Percentiles rank a stretch among this genome's conserved stretches.
phyloP scores from a whole-genome alignment of 352 stramenopile genomes.

The Phytopythium cucurbitacearum region DNA sequence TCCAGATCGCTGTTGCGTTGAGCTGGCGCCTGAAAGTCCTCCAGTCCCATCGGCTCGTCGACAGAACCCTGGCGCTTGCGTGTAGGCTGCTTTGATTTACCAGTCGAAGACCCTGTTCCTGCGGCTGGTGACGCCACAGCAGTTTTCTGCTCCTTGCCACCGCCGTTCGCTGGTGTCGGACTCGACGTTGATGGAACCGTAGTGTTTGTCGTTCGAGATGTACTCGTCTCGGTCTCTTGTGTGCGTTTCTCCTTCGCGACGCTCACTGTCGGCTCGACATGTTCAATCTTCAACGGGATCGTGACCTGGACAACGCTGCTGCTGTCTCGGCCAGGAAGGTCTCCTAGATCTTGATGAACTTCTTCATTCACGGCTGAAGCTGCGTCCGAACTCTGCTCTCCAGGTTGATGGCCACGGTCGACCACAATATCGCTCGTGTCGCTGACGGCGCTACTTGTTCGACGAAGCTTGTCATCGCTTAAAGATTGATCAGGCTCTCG shows the following conservation, averaged over 20 bases:
- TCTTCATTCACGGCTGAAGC: conserved; percentile 1
- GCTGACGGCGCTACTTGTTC: conserved; percentile 10
- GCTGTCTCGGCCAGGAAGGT: conserved; percentile 44
- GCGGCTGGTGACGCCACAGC: too few relatives aligned
- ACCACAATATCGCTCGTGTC: conserved; percentile 34
- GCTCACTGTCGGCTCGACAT: conserved; percentile 15
- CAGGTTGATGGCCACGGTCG: too few relatives aligned
- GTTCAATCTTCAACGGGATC: conserved; percentile 38
- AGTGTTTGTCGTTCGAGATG: too few relatives aligned
- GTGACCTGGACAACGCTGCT: conserved; percentile 26
- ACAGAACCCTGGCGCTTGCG: conserved; percentile 13
- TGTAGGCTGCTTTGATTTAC: neutral
- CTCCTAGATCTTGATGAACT: conserved; percentile 28
- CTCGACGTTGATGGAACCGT: too few relatives aligned
- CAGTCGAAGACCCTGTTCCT: too few relatives aligned
- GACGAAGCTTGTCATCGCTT: neutral
- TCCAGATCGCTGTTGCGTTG: conserved; percentile 53
- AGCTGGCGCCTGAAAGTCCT: conserved; percentile 76
- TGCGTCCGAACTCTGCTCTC: neutral
- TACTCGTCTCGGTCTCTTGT: neutral
- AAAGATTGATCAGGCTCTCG: too few relatives aligned
- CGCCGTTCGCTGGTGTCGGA: too few relatives aligned
- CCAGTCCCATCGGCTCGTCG: conserved; percentile 48
- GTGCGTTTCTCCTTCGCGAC: too few relatives aligned
- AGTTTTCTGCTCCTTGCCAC: too few relatives aligned